A percentile compares a stretch with the other conserved stretches of the same genome.
phyloP scores from a whole-genome alignment of 2,329 filamentous ascomycete species.

The Colletotrichum sp. region DNA sequence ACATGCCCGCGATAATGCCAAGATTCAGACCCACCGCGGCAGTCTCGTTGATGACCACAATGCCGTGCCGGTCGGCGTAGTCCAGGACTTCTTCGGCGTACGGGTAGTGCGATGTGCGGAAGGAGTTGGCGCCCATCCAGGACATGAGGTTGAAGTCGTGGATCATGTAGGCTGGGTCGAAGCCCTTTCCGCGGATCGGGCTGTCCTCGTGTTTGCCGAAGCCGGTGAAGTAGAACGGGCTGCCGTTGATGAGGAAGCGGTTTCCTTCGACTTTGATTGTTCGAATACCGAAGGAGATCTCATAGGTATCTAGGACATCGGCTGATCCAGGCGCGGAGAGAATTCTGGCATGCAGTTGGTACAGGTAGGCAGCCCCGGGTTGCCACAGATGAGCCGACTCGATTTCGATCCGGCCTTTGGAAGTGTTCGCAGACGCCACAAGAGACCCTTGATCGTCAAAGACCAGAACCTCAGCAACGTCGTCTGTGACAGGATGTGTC shows the following conservation, averaged over 20 bases:
- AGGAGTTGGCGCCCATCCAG: conserved; percentile 36
- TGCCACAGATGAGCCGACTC: conserved; percentile 28
- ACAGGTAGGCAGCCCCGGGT: conserved; percentile 31
- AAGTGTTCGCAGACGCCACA: conserved; percentile 4
- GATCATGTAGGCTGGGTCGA: conserved; percentile 33
- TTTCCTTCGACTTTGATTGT: conserved; percentile 24
- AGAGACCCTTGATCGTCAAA: neutral
- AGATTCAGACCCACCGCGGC: conserved; percentile 31
- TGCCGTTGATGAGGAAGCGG: conserved; percentile 30
- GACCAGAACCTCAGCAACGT: neutral
- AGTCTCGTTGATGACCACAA: conserved; percentile 33
- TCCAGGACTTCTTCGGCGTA: conserved; percentile 33
- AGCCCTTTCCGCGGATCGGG: conserved; percentile 31
- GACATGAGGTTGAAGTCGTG: conserved; percentile 33
- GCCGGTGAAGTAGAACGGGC: conserved; percentile 33
- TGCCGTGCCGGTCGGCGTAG: conserved; percentile 31
- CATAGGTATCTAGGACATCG: conserved; percentile 23
- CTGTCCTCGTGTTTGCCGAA: conserved; percentile 34
- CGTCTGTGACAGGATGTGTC: neutral
- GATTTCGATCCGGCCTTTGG: conserved; percentile 19
- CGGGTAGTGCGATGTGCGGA: conserved; percentile 34
- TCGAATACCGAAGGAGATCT: conserved; percentile 26
- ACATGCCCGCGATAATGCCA: conserved; percentile 16
- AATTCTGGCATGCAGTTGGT: conserved; percentile 26
- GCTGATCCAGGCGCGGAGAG: neutral